Percentiles rank a stretch among this genome's conserved stretches.
Conservation (phyloP, 2,329 filamentous ascomycete species). For the Pyrenophora graminea region DNA sequence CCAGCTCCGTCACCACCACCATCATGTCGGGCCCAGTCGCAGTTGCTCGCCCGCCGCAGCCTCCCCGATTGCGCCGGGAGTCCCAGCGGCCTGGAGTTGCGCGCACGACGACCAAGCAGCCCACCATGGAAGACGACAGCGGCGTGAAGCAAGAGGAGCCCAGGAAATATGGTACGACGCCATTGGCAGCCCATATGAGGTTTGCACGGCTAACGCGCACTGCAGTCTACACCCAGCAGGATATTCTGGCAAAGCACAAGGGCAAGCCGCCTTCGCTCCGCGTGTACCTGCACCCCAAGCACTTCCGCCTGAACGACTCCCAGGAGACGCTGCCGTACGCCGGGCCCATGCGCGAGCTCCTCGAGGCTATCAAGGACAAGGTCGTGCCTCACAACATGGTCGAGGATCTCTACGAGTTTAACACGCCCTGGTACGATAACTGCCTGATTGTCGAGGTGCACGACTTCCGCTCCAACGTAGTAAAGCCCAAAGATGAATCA, state of each 20-base stretch:
- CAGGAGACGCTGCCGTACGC: constrained; percentile 91
- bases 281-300: constrained; percentile 79
- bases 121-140: constrained; percentile 35
- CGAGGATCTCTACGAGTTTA: constrained; percentile 70
- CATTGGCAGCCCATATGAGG: background rate
- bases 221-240: constrained; percentile 71
- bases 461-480: constrained; percentile 74
- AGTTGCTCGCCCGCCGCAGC: constrained; percentile 45
- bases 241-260: constrained; percentile 81
- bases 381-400: constrained; percentile 91
- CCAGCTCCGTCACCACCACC: constrained; percentile 12
- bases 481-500: constrained; percentile 58
- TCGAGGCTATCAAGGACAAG: constrained; percentile 75
- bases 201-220: constrained; percentile 11
- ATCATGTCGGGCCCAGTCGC: constrained; percentile 43
- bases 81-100: constrained; percentile 48
- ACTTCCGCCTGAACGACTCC: constrained; percentile 85
- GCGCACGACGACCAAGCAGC: constrained; percentile 31
- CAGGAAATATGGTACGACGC: constrained; percentile 39
- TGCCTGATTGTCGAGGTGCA: constrained; percentile 95
- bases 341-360: constrained; percentile 81
- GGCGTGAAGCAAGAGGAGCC: constrained; percentile 33
- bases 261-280: constrained; percentile 78
- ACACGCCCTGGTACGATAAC: constrained; percentile 83
- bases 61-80: constrained; percentile 50